Evolutionary conservation across 768 basidiomycete species (phyloP), one percentile per base, ranked within the genome.

Genomic region (Saitozyma podzolica): DNA sequence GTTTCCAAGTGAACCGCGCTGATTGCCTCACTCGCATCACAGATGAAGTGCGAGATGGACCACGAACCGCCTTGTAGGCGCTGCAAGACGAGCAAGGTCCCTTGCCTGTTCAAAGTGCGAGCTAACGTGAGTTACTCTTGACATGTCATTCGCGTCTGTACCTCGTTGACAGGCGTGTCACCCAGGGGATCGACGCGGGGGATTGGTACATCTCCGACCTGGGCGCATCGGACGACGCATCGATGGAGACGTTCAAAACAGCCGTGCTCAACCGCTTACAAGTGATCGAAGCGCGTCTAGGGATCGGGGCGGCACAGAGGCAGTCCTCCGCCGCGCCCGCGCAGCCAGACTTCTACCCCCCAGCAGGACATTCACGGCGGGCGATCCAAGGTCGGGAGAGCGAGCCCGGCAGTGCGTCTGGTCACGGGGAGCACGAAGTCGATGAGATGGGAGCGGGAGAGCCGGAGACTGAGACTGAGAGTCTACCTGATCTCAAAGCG

Each of bases 41-140:
- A 52, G 56, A 57, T 57, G 56, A 57, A 57, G 29, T 57, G 56
- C 39, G 56, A 57, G 41, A 9, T 57, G 14, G 45, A 57, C 9
- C 40, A 20, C 10, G 56, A 19, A n/a, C 56, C 56, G 29, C 56
- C 56, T 3, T 57, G 56, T 39, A 43, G 16, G 10, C 56, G 56
- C 2, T 57, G 56, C 37, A 13, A 16, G 19, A 57, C 6, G 2
- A 16, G 13, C 17, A 43, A 37, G 14, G 29, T 20, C 9, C 19
- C 56, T 10, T 57, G 56, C 10, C 16, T 43, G 40, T 57, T 57
- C 45, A 57, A 57, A 57, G 56, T 57, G 13, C 40, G 56, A 3
- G 56, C 56, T 9, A 57, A 57, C 45, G 56, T 57, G 17, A 48
- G 56, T 29, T 29, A 29, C 29, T 29, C 29, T 29, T 29, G 29